Evolutionary conservation across 106 monocot species (phyloP).

Genomic region (Alisma plantagoaquatica): DNA sequence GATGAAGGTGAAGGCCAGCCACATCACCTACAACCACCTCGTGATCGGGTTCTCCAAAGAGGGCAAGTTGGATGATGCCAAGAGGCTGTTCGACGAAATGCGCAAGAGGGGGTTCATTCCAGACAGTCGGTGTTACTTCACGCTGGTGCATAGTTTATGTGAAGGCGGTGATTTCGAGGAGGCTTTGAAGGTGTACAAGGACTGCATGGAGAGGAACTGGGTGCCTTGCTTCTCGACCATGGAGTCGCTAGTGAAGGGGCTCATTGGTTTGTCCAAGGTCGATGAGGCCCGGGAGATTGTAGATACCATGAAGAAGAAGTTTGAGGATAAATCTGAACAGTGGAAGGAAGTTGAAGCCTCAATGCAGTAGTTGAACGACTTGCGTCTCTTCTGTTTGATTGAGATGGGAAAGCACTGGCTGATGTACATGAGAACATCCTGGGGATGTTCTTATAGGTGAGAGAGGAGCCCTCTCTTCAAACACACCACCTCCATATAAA

Average conservation of each 20-base stretch:
- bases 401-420: too few species aligned
- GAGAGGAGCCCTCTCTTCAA: too few species aligned
- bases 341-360: slow-evolving; percentile 78
- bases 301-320: slow-evolving; percentile 63
- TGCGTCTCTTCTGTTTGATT: too few species aligned
- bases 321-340: slow-evolving; percentile 38
- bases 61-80: slow-evolving; percentile 62
- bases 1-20: slow-evolving; percentile 49
- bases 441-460: too few species aligned
- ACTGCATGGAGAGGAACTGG: slow-evolving; percentile 72
- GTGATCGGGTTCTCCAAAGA: slow-evolving; percentile 69
- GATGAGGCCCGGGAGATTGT: slow-evolving; percentile 62
- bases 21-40: slow-evolving; percentile 52
- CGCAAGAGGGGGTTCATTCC: slow-evolving; percentile 23
- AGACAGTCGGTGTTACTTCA: slow-evolving; percentile 60
- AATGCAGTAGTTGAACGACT: neutral
- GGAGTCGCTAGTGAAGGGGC: slow-evolving; percentile 63
- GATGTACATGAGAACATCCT: too few species aligned
- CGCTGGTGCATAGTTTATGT: slow-evolving; percentile 53
- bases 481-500: too few species aligned
- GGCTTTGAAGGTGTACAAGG: slow-evolving; percentile 45
- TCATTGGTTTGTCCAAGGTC: slow-evolving; percentile 25
- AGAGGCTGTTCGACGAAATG: slow-evolving; percentile 58
- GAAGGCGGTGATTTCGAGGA: slow-evolving; percentile 63
- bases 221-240: slow-evolving; percentile 57